Conservation (phyloP, 768 basidiomycete genomes). For the Tulasnella sp. region DNA sequence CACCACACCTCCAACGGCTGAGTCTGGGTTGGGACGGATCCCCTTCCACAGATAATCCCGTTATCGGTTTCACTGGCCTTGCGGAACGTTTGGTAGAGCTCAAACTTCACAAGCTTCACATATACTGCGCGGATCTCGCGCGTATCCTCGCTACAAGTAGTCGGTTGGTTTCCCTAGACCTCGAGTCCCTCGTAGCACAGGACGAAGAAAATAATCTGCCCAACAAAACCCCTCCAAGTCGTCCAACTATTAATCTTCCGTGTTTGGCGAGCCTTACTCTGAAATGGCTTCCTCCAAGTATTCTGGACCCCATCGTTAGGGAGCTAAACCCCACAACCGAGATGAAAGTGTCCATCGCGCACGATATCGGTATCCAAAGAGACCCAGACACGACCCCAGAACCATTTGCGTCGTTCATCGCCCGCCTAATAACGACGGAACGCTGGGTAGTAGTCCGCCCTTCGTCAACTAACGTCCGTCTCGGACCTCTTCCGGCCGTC, state of each 20-base stretch:
- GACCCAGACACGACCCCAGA: background rate
- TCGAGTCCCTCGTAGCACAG: background rate
- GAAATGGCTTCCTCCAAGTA: background rate
- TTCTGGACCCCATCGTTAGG: background rate
- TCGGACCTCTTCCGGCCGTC: background rate
- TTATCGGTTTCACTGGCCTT: background rate
- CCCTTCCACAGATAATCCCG: background rate
- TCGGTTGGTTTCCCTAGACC: background rate
- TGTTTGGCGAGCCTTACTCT: background rate
- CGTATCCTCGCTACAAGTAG: background rate
- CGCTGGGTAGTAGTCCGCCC: background rate
- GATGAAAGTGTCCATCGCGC: background rate
- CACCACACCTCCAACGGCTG: background rate
- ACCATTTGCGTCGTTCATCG: background rate
- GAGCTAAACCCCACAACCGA: background rate
- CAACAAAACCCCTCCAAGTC: background rate
- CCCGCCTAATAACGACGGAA: background rate
- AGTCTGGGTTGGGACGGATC: background rate
- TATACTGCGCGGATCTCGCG: background rate
- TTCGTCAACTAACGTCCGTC: background rate
- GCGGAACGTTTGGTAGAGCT: background rate
- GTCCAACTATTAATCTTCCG: background rate
- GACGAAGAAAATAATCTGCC: background rate
- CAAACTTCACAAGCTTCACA: background rate
- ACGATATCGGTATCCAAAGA: background rate